These are phyloP conservation scores for Effrenium voratum DNA, from an alignment of 73 alveolate genomes.

Conservation along the genomic window DNA sequence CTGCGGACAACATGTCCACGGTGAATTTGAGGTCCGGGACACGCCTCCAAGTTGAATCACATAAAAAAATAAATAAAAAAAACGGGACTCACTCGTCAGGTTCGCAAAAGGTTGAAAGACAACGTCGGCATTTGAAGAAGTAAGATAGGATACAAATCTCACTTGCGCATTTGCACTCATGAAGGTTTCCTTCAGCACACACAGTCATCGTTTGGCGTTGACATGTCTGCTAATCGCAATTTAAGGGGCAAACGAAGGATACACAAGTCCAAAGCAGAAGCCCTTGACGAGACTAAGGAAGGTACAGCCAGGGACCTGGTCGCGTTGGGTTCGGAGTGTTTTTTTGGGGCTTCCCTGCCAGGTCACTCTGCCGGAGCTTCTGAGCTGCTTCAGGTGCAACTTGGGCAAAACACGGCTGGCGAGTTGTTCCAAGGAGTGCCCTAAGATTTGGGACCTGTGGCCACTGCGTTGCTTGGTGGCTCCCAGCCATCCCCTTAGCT, in stretches of 20 bases:
- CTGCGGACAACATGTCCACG: no score
- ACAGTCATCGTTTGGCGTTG: not conserved
- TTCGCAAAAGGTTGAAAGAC: no score
- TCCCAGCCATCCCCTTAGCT: no score
- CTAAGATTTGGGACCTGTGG: not conserved
- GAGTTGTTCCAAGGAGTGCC: not conserved
- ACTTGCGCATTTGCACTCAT: no score
- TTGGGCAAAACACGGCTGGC: not conserved
- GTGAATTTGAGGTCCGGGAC: no score
- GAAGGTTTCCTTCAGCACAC: not conserved
- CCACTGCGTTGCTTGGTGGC: not conserved
- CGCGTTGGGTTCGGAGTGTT: not conserved
- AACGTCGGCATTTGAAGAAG: no score
- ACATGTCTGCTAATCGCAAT: not conserved
- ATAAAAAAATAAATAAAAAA: no score
- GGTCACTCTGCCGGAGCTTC: slow-evolving; percentile 46
- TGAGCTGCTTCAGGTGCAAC: slow-evolving; percentile 55
- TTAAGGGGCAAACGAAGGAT: not conserved
- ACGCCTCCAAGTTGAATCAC: no score
- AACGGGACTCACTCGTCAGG: no score
- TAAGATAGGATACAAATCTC: no score
- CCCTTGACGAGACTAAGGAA: not conserved
- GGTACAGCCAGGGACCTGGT: not conserved
- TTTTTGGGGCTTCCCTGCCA: not conserved
- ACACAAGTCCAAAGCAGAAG: not conserved